These are phyloP conservation scores for Exsudoporus frostii DNA, from an alignment of 768 basidiomycete species.

Conservation along the genomic window DNA sequence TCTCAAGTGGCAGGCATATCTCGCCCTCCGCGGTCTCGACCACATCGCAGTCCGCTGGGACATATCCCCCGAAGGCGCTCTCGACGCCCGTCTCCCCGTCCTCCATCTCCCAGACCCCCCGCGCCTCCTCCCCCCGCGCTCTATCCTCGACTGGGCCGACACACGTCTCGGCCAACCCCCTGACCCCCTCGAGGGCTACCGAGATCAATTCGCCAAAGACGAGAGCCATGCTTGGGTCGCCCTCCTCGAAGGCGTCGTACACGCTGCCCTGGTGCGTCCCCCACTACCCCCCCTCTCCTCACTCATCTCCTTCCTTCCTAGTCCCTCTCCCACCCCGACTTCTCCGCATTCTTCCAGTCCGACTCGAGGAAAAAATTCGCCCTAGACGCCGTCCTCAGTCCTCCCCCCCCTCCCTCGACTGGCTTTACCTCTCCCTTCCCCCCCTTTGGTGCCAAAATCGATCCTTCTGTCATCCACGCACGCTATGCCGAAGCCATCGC, in stretches of 20 bases:
- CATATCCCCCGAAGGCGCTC: conserved; percentile 63
- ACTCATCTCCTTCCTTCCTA: conserved; percentile 21
- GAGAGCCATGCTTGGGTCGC: conserved; percentile 84
- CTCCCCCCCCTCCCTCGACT: conserved; percentile 67
- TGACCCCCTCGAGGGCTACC: conserved; percentile 63
- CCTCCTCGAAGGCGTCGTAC: conserved; percentile 72
- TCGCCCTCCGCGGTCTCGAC: conserved; percentile 54
- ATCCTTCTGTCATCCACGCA: conserved; percentile 46
- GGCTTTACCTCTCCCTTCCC: conserved; percentile 67
- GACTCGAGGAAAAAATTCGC: conserved; percentile 22
- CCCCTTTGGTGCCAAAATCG: conserved; percentile 55
- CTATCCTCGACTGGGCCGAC: conserved; percentile 76
- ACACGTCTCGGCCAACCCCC: conserved; percentile 40
- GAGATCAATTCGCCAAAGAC: conserved; percentile 52
- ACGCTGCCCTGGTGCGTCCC: conserved; percentile 65
- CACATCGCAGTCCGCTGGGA: conserved; percentile 62
- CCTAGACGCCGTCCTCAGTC: conserved; percentile 52
- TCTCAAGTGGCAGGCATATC: conserved; percentile 85
- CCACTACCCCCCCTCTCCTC: neutral
- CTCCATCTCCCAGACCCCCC: conserved; percentile 52
- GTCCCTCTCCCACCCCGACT: conserved; percentile 47
- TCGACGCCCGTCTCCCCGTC: conserved; percentile 67
- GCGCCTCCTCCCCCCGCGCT: conserved; percentile 59
- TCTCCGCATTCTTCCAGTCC: conserved; percentile 43
- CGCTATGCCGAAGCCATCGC: conserved; percentile 70